These are phyloP conservation scores for Penicillium digitatum DNA, from an alignment of 2,329 filamentous ascomycete species.

Conservation along the genomic window DNA sequence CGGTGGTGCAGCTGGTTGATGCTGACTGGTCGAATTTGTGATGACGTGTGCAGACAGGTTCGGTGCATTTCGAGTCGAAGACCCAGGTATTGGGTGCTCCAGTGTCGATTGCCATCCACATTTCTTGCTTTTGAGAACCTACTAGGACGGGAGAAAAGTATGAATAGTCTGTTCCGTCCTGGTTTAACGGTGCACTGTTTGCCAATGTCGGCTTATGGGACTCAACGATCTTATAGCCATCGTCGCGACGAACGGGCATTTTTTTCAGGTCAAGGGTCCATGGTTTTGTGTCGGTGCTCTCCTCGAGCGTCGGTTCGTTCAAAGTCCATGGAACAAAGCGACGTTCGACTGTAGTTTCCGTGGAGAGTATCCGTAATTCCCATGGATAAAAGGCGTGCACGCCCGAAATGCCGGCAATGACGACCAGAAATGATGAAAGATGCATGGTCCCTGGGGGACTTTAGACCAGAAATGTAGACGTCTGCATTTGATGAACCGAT, in stretches of 20 bases:
- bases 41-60: conserved; percentile 64
- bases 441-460: conserved; percentile 31
- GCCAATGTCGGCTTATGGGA: conserved; percentile 39
- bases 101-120: conserved; percentile 54
- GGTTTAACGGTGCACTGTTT: conserved; percentile 50
- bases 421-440: conserved; percentile 34
- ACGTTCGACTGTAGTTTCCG: conserved; percentile 16
- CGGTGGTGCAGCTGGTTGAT: conserved; percentile 59
- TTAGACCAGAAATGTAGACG: not conserved
- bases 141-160: conserved; percentile 53
- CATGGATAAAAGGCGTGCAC: conserved; percentile 46
- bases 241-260: conserved; percentile 43
- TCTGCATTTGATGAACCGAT: conserved; percentile 8
- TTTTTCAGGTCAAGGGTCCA: conserved; percentile 40
- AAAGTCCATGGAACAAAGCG: conserved; percentile 36
- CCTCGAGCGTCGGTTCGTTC: conserved; percentile 16
- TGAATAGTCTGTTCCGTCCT: conserved; percentile 53
- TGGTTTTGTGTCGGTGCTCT: conserved; percentile 11
- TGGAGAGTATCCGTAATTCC: conserved; percentile 23
- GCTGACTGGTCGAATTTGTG: conserved; percentile 63
- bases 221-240: conserved; percentile 46
- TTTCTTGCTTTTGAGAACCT: conserved; percentile 48
- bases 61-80: conserved; percentile 66
- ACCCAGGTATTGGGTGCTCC: conserved; percentile 72
- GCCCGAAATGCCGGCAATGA: conserved; percentile 31